Evolutionary conservation across 805 yeast species (phyloP), one percentile per base, ranked within the genome.

Genomic region (Blastobotrys muscicola): DNA sequence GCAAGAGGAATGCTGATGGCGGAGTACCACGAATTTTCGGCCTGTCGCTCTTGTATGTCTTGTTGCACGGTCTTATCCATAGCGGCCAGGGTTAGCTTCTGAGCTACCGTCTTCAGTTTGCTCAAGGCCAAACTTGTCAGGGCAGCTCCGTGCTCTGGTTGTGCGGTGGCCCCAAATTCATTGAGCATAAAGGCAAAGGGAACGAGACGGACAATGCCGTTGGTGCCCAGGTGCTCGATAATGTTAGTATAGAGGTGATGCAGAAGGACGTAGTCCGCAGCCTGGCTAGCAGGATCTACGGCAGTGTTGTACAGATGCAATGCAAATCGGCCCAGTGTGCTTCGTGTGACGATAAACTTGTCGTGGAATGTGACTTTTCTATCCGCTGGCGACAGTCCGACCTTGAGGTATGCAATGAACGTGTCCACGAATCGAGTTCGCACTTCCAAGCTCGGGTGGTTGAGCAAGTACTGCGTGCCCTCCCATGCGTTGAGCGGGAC

Each of bases 401-500:
- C 20, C 29, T 44, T 35, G 32, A 58, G 36, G 39, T 46, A 61
- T 7, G 51, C 40, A 10, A 41, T 14, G 36, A 62, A 59, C 2
- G 54, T 48, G 11, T 41, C 13, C 7, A 52, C 45, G 39, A 56
- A 61, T 14, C 50, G 46, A 14, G 31, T 32, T 20, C 57, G 50
- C 12, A 59, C 50, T 8, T 49, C 51, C 12, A 46, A 39, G 7
- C 46, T 48, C 8, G 47, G 49, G 36, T 50, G 46, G 11, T 50
- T 38, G 11, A 60, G 43, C 12, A 62, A 47, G 49, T 52, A 45
- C 40, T 55, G 60, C 1, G 65, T 57, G 14, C 57, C 55, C 11
- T 53, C 54, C 67, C 67, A 63, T 13, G 51, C 49, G 11, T 44
- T 29, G 8, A 53, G 32, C 4, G 54, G 48, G 2, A 56, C 43